phyloP scores from a whole-genome alignment of 257 asterid genomes.

The Cinchona pubescens region DNA sequence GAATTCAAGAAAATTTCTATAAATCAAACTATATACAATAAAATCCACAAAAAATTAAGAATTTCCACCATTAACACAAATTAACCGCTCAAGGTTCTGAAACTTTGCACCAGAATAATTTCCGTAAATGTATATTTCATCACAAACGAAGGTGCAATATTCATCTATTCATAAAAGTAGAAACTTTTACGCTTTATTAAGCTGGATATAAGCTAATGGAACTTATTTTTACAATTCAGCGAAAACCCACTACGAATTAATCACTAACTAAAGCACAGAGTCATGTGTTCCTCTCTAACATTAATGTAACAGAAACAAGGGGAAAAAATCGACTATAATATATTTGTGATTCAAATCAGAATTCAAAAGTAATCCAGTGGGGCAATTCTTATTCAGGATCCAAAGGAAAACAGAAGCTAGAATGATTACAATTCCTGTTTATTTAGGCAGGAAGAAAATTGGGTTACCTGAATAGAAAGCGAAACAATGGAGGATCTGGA shows the following conservation, averaged over 20 bases:
- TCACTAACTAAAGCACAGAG: neutral
- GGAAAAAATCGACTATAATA: neutral
- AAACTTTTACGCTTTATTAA: neutral
- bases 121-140: too few species aligned
- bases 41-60: neutral
- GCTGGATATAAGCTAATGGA: neutral
- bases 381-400: neutral
- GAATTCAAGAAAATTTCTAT: neutral
- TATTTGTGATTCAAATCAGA: neutral
- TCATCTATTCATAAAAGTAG: neutral
- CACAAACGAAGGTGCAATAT: neutral
- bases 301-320: neutral
- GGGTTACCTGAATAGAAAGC: constrained; percentile 30
- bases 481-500: constrained; percentile 41
- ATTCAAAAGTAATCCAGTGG: neutral
- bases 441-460: neutral
- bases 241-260: neutral
- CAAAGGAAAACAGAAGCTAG: neutral
- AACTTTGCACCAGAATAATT: neutral
- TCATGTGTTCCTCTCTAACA: neutral
- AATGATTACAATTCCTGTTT: neutral
- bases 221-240: neutral
- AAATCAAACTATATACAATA: neutral
- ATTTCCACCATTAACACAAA: neutral
- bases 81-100: neutral